Conservation (phyloP, 345 rosid species). For the Aquilaria sinensis region DNA sequence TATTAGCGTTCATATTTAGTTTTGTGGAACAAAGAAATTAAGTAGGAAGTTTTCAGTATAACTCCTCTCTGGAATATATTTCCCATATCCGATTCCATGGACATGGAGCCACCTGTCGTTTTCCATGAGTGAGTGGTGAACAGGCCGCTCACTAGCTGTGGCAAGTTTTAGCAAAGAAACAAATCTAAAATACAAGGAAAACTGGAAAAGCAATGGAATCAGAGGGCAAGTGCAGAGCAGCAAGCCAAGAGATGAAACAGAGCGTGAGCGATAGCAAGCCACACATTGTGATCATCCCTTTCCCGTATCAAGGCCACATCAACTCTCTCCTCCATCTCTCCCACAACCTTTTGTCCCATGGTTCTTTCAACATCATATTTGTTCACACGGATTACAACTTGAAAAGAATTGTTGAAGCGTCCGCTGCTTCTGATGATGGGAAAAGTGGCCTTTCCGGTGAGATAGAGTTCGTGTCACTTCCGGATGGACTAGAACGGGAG, state of each 20-base stretch:
- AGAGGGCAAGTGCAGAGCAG: not conserved
- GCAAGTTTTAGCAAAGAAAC: no score
- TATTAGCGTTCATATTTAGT: no score
- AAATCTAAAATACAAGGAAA: no score
- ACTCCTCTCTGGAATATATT: no score
- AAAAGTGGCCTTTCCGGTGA: not conserved
- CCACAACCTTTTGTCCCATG: slow-evolving; percentile 14
- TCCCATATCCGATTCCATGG: no score
- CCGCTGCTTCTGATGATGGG: no score
- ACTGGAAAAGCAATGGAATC: no score
- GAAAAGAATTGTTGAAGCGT: not conserved
- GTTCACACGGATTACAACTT: slow-evolving; percentile 6
- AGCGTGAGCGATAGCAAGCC: slow-evolving; percentile 7
- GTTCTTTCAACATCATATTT: slow-evolving; percentile 20
- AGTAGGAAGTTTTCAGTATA: no score
- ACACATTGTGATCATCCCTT: slow-evolving; percentile 28
- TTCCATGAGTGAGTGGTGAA: no score
- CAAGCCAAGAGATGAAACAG: slow-evolving; percentile 11
- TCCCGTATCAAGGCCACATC: slow-evolving; percentile 49
- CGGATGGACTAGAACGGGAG: slow-evolving; percentile 15
- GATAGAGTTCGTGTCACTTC: slow-evolving; percentile 8
- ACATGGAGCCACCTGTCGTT: no score
- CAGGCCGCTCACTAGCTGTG: no score
- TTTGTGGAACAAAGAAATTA: no score
- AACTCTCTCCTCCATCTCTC: slow-evolving; percentile 31